Conservation (phyloP, 2,329 filamentous ascomycete genomes). For the Triangularia verruculosa region DNA sequence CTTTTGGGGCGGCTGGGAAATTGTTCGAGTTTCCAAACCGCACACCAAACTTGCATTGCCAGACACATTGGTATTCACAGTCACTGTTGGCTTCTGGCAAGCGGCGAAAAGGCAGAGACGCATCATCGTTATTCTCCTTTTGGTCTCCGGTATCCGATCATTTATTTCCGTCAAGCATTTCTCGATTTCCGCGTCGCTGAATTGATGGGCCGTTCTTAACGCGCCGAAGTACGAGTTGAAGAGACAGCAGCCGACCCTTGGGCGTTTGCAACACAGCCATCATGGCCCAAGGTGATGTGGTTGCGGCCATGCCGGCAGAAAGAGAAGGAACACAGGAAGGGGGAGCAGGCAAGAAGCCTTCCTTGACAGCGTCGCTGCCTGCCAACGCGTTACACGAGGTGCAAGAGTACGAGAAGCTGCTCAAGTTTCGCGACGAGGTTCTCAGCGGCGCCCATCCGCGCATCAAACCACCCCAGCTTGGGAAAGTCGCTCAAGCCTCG, state of each 20-base stretch:
- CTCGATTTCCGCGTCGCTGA: slow-evolving; percentile 6
- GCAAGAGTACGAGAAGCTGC: slow-evolving; percentile 73
- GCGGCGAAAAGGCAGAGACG: background rate
- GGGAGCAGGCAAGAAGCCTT: slow-evolving; percentile 3
- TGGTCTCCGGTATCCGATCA: background rate
- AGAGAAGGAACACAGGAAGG: slow-evolving; percentile 6
- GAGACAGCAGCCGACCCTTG: slow-evolving; percentile 1
- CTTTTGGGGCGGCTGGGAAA: slow-evolving; percentile 4
- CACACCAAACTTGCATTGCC: slow-evolving; percentile 2
- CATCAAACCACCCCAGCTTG: slow-evolving; percentile 49
- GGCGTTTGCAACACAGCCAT: slow-evolving; percentile 5
- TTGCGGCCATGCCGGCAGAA: slow-evolving; percentile 12
- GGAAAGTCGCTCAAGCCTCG: slow-evolving; percentile 20
- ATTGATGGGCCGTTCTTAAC: slow-evolving; percentile 11
- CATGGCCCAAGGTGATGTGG: slow-evolving; percentile 22
- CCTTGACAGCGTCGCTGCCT: slow-evolving; percentile 31
- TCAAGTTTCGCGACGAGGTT: slow-evolving; percentile 77
- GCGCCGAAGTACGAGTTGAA: slow-evolving; percentile 7
- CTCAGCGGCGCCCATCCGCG: slow-evolving; percentile 70
- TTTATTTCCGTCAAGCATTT: slow-evolving; percentile 1
- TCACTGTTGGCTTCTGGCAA: background rate
- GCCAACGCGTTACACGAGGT: slow-evolving; percentile 56
- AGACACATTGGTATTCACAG: background rate
- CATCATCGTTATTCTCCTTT: slow-evolving; percentile 2
- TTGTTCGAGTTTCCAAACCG: background rate